Base-by-base conservation (phyloP, 257 asterid genomes). In the Phtheirospermum japonicum region DNA sequence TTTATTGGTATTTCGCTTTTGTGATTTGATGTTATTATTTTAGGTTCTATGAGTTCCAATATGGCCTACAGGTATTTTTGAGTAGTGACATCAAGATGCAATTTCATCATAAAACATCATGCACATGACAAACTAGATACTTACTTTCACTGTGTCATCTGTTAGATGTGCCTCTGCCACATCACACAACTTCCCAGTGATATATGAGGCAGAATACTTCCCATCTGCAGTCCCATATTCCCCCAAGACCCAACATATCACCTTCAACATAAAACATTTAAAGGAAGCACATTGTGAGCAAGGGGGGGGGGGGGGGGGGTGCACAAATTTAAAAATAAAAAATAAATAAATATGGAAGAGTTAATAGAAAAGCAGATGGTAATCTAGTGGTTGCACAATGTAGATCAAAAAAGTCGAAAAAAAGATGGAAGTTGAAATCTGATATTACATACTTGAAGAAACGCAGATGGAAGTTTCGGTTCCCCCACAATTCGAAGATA, bases 201-300 rank as follows among this genome's bases (percentile, higher is more conserved):
- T 83, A 80, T 93, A 87, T 53, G 97, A 83, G 64, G 99, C 94
- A 62, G 99, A 83, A 75, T 85, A 81, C 72, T 83, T 89, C 61
- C 94, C 95, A 80, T 82, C 96, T 64, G 90, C 94, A 70, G 92
- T 85, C 70, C 97, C 97, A 74, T 89, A 89, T 82, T 93, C 99
- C 63, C 99, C 99, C 76, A 93, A 73, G 64, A 93, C 96, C 99
- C 99, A 93, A 67, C 99, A 93, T 73, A 93, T 93, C 60, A 93
- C 96, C 99, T 93, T 79, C 34, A 54, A 62, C 40, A 57, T 61
- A 55, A 59, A 54, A 48, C 59, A 61, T 66, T n/a, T 7, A 64
- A 16, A 40, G 48, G 59, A 63, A 68, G 33, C 63, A 59, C 1
- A 19, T 16, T 46, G 37, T n/a, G n/a, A n/a, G n/a, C n/a, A n/a